Percentiles rank a stretch among this genome's conserved stretches.
Evolutionary conservation across 75 land plant genomes (phyloP).

Genomic region (Pinus albicaulis): DNA sequence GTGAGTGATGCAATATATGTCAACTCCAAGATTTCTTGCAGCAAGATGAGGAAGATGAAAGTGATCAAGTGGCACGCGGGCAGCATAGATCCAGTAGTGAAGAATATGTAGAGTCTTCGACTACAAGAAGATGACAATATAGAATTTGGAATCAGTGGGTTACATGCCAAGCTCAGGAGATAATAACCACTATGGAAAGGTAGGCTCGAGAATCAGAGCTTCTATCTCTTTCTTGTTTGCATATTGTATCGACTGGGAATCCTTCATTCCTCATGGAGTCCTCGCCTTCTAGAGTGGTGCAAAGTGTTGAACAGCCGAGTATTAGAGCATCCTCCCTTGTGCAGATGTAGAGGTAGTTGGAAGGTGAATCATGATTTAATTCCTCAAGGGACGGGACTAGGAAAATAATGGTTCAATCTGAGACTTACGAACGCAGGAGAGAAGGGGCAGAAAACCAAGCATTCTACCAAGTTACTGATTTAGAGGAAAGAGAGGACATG

Average conservation of each 20-base stretch:
- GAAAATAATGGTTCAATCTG: no score
- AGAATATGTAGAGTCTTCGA: not conserved
- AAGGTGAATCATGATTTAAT: conserved; percentile 29
- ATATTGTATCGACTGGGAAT: conserved; percentile 5
- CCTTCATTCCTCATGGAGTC: conserved; percentile 64
- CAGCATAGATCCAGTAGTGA: conserved; percentile 44
- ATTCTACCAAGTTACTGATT: conserved; percentile 18
- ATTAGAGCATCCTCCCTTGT: conserved; percentile 42
- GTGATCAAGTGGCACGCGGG: conserved; percentile 38
- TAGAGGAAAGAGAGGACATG: conserved; percentile 7
- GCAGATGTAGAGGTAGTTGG: conserved; percentile 51
- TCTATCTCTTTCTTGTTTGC: conserved; percentile 77
- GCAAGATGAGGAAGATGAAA: conserved; percentile 28
- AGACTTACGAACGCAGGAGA: no score
- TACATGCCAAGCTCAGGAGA: conserved; percentile 16
- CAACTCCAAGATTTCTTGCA: not conserved
- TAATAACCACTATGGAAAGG: conserved; percentile 17
- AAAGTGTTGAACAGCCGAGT: conserved; percentile 16
- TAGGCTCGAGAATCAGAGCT: not conserved
- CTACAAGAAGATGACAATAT: not conserved
- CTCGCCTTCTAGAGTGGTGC: conserved; percentile 17
- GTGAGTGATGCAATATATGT: not conserved
- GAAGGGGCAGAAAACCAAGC: no score
- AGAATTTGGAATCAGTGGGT: conserved; percentile 16
- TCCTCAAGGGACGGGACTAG: conserved; percentile 15